Evolutionary conservation across 164 flowering plant species (phyloP), one percentile per base, ranked within the genome.

Genomic region (Vitis cinerea): DNA sequence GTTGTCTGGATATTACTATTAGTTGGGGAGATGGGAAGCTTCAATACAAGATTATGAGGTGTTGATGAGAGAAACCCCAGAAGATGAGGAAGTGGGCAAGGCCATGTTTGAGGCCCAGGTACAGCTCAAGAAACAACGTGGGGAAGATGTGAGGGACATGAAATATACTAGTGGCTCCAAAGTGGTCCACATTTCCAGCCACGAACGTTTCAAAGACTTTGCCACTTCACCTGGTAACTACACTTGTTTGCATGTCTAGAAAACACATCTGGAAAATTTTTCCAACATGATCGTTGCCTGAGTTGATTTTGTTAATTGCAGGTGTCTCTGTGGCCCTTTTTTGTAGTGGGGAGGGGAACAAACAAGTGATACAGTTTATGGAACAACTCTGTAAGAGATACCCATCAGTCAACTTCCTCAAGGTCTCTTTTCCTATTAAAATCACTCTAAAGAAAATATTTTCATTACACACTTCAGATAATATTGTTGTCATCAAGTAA

Each of bases 21-120:
- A 92, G 99, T 12, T 93, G 85, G 87, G 82, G 72, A 80, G 82
- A 73, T 91, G 98, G 97, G 92, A 85, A 71, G 91, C 88, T 44
- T 83, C 97, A 10, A 67, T 90, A n/a, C 76, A 77, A 69, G 99
- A 93, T 75, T 95, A 90, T 64, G 97, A 93, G 81, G 72, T 79
- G 19, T 63, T 93, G 84, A 72, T 75, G 23, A 81, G 74, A 59
- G 93, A 90, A 64, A 70, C 64, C 0, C 91, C 90, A 0, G 92
- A 79, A 7, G 83, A 93, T 57, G 89, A 83, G 66, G 88, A 87
- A 37, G 83, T 90, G 55, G 75, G 59, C 4, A 57, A 72, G 65
- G 88, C 86, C 2, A 75, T 91, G 78, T 70, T 64, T 1, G 90
- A 93, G 63, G 92, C 86, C 27, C 83, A 68, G 68, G 56, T 67